Evolutionary conservation across 768 basidiomycete genomes (phyloP).

Genomic region (Lactarius akahatsu): DNA sequence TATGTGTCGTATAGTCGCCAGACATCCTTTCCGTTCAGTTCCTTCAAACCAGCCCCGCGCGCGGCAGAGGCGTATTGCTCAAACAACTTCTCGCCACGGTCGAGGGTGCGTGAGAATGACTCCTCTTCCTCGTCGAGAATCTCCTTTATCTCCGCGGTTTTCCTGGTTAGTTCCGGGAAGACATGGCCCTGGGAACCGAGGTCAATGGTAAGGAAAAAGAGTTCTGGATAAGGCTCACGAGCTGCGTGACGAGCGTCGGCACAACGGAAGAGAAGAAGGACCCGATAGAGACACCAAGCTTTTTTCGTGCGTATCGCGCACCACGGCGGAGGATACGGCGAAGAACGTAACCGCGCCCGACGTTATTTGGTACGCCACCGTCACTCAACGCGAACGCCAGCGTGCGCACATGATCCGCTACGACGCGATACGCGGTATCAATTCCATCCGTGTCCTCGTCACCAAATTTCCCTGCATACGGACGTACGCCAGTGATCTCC

Average conservation of each 20-base stretch:
- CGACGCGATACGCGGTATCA: slow-evolving; percentile 95
- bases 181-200: slow-evolving; percentile 57
- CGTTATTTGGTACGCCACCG: slow-evolving; percentile 94
- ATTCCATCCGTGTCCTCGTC: slow-evolving; percentile 94
- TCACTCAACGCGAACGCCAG: slow-evolving; percentile 95
- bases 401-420: slow-evolving; percentile 95
- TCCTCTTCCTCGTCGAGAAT: slow-evolving; percentile 97
- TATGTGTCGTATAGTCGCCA: slow-evolving; percentile 98
- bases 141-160: slow-evolving; percentile 81
- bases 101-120: slow-evolving; percentile 95
- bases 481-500: slow-evolving; percentile 82
- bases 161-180: slow-evolving; percentile 92
- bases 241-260: slow-evolving; percentile 84
- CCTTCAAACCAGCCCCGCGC: slow-evolving; percentile 55
- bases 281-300: slow-evolving; percentile 88
- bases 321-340: slow-evolving; percentile 90
- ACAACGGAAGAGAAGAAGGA: slow-evolving; percentile 92
- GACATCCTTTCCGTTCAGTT: slow-evolving; percentile 87
- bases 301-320: slow-evolving; percentile 93
- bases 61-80: slow-evolving; percentile 79
- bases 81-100: slow-evolving; percentile 94
- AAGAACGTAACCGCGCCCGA: slow-evolving; percentile 96
- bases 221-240: slow-evolving; percentile 51
- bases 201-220: slow-evolving; percentile 8
- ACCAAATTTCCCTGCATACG: slow-evolving; percentile 90